Base-by-base conservation (phyloP, 1,139 yeast genomes). In the Zygosaccharomyces sapae region DNA sequence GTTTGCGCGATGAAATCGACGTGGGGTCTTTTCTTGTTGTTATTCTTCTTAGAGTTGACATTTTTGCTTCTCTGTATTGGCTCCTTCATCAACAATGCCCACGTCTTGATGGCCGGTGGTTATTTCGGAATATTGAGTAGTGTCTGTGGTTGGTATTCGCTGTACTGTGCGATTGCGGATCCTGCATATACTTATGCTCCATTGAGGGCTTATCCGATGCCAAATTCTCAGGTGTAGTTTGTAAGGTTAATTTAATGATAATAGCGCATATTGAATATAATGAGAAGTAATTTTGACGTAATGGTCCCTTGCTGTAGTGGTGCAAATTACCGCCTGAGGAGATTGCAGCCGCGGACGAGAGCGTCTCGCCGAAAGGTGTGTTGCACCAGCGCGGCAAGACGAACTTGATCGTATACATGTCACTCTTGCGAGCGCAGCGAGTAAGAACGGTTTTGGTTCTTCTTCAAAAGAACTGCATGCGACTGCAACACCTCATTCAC, bases 111-210 rank as follows among this genome's bases (percentile, higher is more conserved):
- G 59, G 88, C 87, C n/a, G 90, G 87, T 51, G 92, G 90, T 36
- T 81, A 80, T 41, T 67, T 81, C 56, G 86, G 88, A 24, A 68
- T 83, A 31, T 61, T 83, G 39, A 75, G 85, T 13, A 77, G 85
- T 5, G 68, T 79, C 36, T 61, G 76, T 42, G 92, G 86, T 3
- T 81, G 83, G 71, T 83, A 75, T 63, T 68, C 70, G 43, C 83
- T 87, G 8, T 84, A 79, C 56, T 86, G 88, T 16, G 87, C 86
- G 73, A 70, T 83, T 42, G 84, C 86, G 27, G 80, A 75, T 49
- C 67, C 69, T 7, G 77, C 77, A 55, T 84, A 84, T 67, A 72
- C 86, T 38, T 84, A 83, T 64, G 49, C 83, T 44, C 72, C 77
- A 33, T 74, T 82, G 43, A 75, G 72, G 60, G 81, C 84, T 10